These are phyloP conservation scores for Aspergillus thermomutatus DNA, from an alignment of 2,329 filamentous ascomycete genomes.

Conservation along the genomic window DNA sequence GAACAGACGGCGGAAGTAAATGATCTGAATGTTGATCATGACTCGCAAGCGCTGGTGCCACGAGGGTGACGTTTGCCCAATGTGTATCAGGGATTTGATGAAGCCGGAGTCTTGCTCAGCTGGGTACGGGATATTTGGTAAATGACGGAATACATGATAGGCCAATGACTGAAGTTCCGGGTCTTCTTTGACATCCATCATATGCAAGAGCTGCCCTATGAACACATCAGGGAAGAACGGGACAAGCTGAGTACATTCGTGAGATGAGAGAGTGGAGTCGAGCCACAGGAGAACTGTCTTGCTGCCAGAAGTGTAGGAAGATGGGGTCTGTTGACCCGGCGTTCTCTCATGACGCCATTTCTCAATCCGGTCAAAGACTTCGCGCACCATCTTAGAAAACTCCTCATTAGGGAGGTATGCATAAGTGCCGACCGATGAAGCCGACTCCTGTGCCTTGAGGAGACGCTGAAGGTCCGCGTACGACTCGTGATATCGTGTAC, in stretches of 20 bases:
- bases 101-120: constrained; percentile 81
- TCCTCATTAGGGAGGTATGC: constrained; percentile 77
- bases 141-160: constrained; percentile 93
- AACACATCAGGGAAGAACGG: constrained; percentile 87
- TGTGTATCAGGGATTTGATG: constrained; percentile 79
- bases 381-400: constrained; percentile 67
- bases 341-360: constrained; percentile 80
- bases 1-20: constrained; percentile 96
- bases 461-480: constrained; percentile 75
- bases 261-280: constrained; percentile 82
- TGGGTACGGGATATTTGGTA: constrained; percentile 92
- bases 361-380: constrained; percentile 76
- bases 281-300: constrained; percentile 97
- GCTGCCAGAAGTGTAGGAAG: constrained; percentile 89
- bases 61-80: constrained; percentile 76
- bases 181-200: constrained; percentile 99
- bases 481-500: constrained; percentile 90
- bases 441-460: constrained; percentile 71
- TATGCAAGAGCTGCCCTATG: constrained; percentile 90
- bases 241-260: constrained; percentile 87
- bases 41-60: constrained; percentile 96
- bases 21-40: constrained; percentile 96
- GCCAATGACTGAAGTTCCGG: constrained; percentile 90
- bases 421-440: constrained; percentile 77
- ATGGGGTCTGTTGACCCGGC: constrained; percentile 88